Evolutionary conservation across 225 moss, liverwort and hornwort genomes (phyloP).

Genomic region (Neckera pumila): DNA sequence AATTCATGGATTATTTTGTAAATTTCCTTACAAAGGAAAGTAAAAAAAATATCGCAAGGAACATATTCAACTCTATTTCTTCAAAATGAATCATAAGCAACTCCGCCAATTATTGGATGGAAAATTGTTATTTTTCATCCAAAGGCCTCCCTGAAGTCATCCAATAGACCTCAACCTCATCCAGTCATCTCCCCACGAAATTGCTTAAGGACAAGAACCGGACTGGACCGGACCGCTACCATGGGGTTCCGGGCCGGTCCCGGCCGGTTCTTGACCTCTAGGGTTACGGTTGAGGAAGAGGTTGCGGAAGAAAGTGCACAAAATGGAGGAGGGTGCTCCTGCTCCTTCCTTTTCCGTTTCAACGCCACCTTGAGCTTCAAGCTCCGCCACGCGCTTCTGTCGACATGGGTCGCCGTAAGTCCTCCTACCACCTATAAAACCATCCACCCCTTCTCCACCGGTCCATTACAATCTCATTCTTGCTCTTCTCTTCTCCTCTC

Average conservation of each 20-base stretch:
- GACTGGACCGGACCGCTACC: neutral
- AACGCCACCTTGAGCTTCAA: neutral
- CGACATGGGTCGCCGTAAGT: conserved; percentile 45
- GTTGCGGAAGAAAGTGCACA: neutral
- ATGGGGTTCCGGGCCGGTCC: neutral
- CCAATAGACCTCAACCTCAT: neutral
- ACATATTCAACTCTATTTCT: neutral
- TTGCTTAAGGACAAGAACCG: neutral
- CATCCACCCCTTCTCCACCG: neutral
- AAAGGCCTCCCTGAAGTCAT: neutral
- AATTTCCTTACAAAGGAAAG: neutral
- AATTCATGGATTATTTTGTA: neutral
- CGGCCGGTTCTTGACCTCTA: neutral
- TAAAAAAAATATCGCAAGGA: neutral
- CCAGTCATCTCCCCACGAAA: neutral
- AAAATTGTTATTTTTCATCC: neutral
- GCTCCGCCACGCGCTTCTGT: conserved; percentile 11
- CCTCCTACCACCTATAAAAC: neutral
- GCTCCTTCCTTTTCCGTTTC: neutral
- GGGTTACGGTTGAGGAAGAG: neutral
- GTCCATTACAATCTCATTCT: neutral
- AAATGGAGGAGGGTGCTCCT: neutral
- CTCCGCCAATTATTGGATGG: neutral
- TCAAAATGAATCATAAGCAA: neutral
- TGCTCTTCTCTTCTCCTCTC: neutral